Conservation (phyloP, 208 protist genomes). For the Lotmaria passim region DNA sequence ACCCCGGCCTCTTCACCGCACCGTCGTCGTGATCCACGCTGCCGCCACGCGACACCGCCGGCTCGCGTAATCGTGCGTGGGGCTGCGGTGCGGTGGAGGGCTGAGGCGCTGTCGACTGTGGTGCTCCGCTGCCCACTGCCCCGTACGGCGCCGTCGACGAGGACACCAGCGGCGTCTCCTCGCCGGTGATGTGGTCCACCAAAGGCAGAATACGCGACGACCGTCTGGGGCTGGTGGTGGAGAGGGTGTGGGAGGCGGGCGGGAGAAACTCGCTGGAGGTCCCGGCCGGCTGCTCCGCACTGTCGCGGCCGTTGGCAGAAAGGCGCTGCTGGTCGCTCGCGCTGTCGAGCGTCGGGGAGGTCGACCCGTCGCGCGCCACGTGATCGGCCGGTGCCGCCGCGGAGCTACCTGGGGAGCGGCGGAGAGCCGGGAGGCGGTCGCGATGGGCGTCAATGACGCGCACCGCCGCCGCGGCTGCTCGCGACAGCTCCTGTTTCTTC, state of each 20-base stretch:
- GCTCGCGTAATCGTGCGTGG: not conserved
- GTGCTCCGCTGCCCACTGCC: not conserved
- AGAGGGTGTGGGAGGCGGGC: not conserved
- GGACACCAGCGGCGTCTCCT: conserved; percentile 16
- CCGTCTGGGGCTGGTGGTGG: conserved; percentile 17
- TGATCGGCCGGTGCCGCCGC: conserved; percentile 1
- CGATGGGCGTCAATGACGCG: conserved; percentile 36
- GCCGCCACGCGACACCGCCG: not conserved
- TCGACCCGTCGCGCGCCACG: conserved; percentile 14
- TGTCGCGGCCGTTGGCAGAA: conserved; percentile 3
- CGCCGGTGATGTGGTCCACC: conserved; percentile 20
- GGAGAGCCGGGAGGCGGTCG: conserved; percentile 19
- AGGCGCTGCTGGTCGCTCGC: conserved; percentile 17
- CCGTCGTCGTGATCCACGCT: not conserved
- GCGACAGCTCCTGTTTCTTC: conserved; percentile 58
- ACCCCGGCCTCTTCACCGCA: not conserved
- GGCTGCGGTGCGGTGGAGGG: not conserved
- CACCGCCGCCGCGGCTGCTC: conserved; percentile 47
- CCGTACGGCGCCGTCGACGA: not conserved
- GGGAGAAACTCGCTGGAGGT: not conserved
- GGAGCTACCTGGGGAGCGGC: conserved; percentile 4
- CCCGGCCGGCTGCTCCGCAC: conserved; percentile 3
- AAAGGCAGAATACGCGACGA: conserved; percentile 26
- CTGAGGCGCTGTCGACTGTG: not conserved
- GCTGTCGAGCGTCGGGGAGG: conserved; percentile 24